Base-by-base conservation (phyloP, 2,329 filamentous ascomycete genomes). In the Trichoderma guizhouense region DNA sequence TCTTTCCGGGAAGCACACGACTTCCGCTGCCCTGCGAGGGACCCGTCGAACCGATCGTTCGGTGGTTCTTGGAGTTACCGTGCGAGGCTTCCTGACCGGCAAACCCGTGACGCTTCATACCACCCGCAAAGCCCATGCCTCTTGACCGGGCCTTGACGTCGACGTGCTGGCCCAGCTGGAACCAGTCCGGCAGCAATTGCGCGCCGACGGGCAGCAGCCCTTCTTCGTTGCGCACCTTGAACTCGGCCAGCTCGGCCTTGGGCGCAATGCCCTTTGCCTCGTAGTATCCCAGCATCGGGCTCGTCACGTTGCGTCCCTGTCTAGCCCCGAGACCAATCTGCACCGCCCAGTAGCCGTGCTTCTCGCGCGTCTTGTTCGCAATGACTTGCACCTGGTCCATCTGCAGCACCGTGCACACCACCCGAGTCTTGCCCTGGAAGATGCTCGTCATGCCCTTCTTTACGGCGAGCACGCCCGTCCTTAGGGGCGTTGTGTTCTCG, bases 371-470 rank as follows among this genome's bases (percentile, higher is more conserved):
- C 87, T 97, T 98, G 83, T 93, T 91, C 72, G 92, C 91, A 51
- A 98, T 86, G 9, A 98, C 94, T 83, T 98, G 92, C 73, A 97
- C 94, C 77, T 93, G 88, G 82, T 99, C 96, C 77, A 99, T 87
- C 84, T 98, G 95, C 71, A 99, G 88, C 68, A 99, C 92, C 15
- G 96, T 99, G 85, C 94, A 97, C 24, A 95, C 88, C 72, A 91
- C 92, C 75, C 95, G 91, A 74, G 88, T 88, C 76, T 93, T 92
- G 77, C 90, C 89, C 79, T 94, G 91, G 86, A 92, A 98, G 75
- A 98, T 84, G 73, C 92, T 95, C 57, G 94, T 97, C 93, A 99
- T 98, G 82, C 96, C 96, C 84, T 95, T 95, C 84, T 99, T 99
- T 80, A 91, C 87, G 14, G 92, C 94, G 61, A 99, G 87, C 9